Conservation (phyloP, 169 alveolate species). For the Plasmodium coatneyi region DNA sequence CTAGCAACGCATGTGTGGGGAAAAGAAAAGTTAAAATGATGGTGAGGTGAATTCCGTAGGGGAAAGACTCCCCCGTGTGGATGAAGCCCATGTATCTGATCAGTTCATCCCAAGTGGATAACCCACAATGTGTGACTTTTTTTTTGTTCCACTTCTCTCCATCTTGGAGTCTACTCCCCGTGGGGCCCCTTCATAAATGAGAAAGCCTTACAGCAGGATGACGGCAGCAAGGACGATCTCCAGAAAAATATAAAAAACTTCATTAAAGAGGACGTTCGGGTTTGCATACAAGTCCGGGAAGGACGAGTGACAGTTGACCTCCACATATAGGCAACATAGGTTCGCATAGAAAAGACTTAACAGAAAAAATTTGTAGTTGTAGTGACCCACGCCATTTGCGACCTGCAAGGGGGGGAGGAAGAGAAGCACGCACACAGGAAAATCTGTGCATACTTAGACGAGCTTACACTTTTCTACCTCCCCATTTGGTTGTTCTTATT, state of each 20-base stretch:
- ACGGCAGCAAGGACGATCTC: slow-evolving; percentile 45
- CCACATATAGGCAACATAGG: slow-evolving; percentile 34
- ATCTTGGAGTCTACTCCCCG: not conserved
- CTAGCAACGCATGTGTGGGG: not conserved
- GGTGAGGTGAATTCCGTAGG: not conserved
- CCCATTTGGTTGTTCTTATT: not conserved
- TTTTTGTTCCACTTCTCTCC: not conserved
- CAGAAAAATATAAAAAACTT: slow-evolving; percentile 46
- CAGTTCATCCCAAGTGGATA: not conserved
- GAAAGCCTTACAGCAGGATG: slow-evolving; percentile 17
- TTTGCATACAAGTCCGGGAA: slow-evolving; percentile 49
- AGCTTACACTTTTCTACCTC: not conserved
- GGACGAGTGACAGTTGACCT: slow-evolving; percentile 33
- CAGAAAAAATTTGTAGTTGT: slow-evolving; percentile 70
- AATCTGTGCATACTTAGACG: not conserved
- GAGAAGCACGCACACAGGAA: not conserved
- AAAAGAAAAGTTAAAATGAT: not conserved
- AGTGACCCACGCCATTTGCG: slow-evolving; percentile 75
- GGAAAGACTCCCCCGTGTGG: not conserved
- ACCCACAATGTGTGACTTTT: not conserved
- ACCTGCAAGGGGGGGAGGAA: slow-evolving; percentile 35
- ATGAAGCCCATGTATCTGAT: not conserved
- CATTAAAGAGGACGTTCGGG: slow-evolving; percentile 50
- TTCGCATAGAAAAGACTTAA: slow-evolving; percentile 47
- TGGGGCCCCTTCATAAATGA: not conserved